Conservation (phyloP, 352 stramenopile genomes). For the Phytophthora fragariae region DNA sequence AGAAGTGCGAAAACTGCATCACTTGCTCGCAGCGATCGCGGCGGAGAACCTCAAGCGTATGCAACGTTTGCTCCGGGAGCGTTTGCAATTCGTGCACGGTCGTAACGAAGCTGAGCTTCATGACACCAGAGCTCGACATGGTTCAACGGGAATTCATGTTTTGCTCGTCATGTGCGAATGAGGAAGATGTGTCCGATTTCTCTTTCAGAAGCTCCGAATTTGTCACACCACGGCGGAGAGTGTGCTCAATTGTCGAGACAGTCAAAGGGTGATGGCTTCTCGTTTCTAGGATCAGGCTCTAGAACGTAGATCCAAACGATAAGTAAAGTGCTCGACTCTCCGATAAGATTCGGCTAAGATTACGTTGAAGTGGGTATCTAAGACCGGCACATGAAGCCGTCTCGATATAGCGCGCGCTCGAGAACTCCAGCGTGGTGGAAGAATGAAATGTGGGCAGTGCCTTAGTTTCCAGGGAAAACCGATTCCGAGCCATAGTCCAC, state of each 20-base stretch:
- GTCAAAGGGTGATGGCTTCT: no score
- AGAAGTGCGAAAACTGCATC: conserved; percentile 12
- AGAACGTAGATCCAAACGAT: no score
- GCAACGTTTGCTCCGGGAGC: conserved; percentile 36
- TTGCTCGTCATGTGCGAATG: conserved; percentile 32
- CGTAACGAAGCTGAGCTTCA: conserved; percentile 38
- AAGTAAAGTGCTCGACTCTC: no score
- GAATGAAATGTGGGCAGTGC: conserved; percentile 13
- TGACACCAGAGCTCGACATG: conserved; percentile 39
- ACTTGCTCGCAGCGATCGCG: conserved; percentile 19
- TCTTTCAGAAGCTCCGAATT: conserved; percentile 1
- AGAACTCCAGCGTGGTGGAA: not conserved
- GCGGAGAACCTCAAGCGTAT: conserved; percentile 14
- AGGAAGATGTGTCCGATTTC: conserved; percentile 13
- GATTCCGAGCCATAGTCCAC: not conserved
- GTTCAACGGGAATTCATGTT: conserved; percentile 36
- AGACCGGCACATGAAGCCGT: not conserved
- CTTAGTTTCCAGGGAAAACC: conserved; percentile 23
- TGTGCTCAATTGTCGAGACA: no score
- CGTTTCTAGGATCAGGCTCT: no score
- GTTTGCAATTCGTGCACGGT: conserved; percentile 40
- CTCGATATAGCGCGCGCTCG: conserved; percentile 33
- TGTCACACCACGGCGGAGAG: no score
- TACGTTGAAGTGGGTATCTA: no score
- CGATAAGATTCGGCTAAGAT: no score